Evolutionary conservation across 202 grass and related monocot genomes (phyloP).

Genomic region (Musa balbisiana): DNA sequence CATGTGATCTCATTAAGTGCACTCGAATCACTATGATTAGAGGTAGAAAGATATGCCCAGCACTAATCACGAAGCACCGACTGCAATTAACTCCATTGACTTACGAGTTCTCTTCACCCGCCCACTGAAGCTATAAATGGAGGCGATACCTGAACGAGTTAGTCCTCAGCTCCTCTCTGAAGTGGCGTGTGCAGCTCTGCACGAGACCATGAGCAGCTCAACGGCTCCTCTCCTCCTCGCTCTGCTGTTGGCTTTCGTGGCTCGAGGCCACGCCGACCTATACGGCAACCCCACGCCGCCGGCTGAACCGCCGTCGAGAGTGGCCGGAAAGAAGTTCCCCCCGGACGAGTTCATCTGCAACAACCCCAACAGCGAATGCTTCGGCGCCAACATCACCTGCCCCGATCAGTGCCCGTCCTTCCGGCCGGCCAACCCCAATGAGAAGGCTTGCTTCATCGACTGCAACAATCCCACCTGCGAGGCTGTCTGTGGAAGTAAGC

Average conservation of each 20-base stretch:
- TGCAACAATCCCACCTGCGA: slow-evolving; percentile 29
- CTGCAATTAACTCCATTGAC: slow-evolving; percentile 7
- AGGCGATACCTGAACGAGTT: neutral
- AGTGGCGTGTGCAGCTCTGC: neutral
- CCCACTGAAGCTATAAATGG: neutral
- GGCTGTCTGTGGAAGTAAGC: slow-evolving; percentile 21
- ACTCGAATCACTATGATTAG: neutral
- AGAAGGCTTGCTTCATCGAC: slow-evolving; percentile 29
- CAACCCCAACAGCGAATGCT: slow-evolving; percentile 2
- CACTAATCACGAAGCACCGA: neutral
- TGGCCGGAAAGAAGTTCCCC: slow-evolving; percentile 4
- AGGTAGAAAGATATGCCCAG: too few relatives aligned
- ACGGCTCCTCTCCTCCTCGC: neutral
- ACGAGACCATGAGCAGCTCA: neutral
- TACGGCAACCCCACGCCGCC: neutral
- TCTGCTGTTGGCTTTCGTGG: neutral
- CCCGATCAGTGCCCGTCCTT: slow-evolving; percentile 29
- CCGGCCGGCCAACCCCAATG: slow-evolving; percentile 19
- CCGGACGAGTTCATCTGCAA: neutral
- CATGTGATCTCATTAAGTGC: slow-evolving; percentile 10
- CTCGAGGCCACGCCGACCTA: neutral
- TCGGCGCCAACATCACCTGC: slow-evolving; percentile 14
- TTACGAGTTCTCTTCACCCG: neutral
- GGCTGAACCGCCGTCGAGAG: slow-evolving; percentile 4
- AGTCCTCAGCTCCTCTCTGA: neutral